phyloP scores from a whole-genome alignment of 2,329 filamentous ascomycete genomes.

The Sporothrix schenckii region DNA sequence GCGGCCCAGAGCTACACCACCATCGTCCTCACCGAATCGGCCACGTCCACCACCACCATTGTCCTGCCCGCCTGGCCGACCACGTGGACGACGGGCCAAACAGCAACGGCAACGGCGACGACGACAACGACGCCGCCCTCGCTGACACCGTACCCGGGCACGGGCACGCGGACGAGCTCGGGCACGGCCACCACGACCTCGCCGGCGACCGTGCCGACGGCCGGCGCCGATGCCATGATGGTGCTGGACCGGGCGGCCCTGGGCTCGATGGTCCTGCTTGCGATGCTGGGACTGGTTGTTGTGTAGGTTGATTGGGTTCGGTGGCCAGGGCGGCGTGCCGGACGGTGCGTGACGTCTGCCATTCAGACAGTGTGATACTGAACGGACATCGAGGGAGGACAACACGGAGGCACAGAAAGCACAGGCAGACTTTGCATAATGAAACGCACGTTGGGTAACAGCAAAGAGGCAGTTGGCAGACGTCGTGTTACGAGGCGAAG shows the following conservation, averaged over 20 bases:
- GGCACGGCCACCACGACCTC: slow-evolving; percentile 26
- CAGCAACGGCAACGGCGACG: background rate
- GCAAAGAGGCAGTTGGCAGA: slow-evolving; percentile 5
- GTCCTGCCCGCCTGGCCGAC: slow-evolving; percentile 34
- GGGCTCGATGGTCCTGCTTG: slow-evolving; percentile 34
- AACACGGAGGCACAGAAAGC: background rate
- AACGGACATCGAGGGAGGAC: background rate
- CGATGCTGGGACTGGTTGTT: slow-evolving; percentile 35
- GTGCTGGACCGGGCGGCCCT: slow-evolving; percentile 34
- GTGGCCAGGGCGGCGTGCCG: too few relatives aligned
- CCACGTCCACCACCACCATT: slow-evolving; percentile 33
- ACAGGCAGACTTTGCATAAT: slow-evolving; percentile 18
- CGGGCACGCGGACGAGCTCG: slow-evolving; percentile 5
- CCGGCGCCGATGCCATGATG: slow-evolving; percentile 32
- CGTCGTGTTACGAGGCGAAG: slow-evolving; percentile 1
- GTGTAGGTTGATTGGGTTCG: background rate
- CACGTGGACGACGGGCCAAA: slow-evolving; percentile 16
- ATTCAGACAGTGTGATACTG: too few relatives aligned
- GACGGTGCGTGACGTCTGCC: slow-evolving; percentile 1
- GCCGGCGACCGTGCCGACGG: slow-evolving; percentile 35
- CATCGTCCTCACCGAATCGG: slow-evolving; percentile 32
- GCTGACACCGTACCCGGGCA: too few relatives aligned
- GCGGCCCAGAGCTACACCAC: slow-evolving; percentile 31
- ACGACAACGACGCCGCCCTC: background rate
- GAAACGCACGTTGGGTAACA: slow-evolving; percentile 25